Conservation (phyloP, 2,329 filamentous ascomycete species). For the Mariannaea sp. region DNA sequence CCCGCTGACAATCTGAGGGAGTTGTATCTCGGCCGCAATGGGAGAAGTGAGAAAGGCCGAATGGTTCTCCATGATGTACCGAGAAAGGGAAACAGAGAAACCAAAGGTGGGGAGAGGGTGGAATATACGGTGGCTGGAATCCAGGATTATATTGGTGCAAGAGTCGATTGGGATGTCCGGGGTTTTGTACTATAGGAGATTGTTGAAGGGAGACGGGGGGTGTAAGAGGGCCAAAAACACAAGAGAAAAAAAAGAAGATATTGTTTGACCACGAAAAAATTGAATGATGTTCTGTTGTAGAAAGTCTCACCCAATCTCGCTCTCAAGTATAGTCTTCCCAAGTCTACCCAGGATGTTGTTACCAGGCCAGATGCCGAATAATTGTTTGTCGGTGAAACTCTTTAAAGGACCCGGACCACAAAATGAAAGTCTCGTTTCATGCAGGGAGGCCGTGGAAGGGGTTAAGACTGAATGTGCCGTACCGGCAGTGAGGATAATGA, state of each 20-base stretch:
- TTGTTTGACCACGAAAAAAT: no score
- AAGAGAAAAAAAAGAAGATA: background rate
- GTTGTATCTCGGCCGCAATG: constrained; percentile 24
- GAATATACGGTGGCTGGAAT: background rate
- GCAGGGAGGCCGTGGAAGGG: background rate
- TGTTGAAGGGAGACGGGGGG: no score
- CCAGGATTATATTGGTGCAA: background rate
- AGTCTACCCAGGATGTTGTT: no score
- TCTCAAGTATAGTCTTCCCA: no score
- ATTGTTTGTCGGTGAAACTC: constrained; percentile 9
- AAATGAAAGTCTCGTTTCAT: background rate
- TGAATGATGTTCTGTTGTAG: background rate
- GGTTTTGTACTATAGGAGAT: background rate
- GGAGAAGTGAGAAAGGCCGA: constrained; percentile 7
- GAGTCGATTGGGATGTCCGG: background rate
- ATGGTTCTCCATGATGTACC: constrained; percentile 12
- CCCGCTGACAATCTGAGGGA: constrained; percentile 32
- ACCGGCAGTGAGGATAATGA: constrained; percentile 10
- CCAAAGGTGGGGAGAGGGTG: no score
- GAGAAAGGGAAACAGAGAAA: background rate
- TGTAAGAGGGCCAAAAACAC: no score
- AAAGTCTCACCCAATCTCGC: background rate
- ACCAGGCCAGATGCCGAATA: background rate
- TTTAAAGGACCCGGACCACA: constrained; percentile 5
- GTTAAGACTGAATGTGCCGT: background rate